Conservation (phyloP, 495 filamentous ascomycete species). For the Oidiodendron maius region DNA sequence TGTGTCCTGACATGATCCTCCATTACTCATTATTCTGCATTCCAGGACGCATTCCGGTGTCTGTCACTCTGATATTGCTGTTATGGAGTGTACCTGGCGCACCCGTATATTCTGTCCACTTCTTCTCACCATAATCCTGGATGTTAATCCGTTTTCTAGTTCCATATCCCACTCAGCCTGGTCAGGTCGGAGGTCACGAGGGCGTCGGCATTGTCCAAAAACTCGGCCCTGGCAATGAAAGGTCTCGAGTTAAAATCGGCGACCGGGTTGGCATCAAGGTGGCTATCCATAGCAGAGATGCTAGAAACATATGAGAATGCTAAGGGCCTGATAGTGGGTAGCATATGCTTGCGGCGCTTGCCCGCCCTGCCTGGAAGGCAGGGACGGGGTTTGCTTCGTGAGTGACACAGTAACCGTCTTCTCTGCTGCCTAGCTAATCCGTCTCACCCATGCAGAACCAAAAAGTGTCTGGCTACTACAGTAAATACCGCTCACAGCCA, state of each 20-base stretch:
- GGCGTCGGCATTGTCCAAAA: constrained; percentile 56
- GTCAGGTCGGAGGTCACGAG: constrained; percentile 64
- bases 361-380: constrained; percentile 47
- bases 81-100: constrained; percentile 48
- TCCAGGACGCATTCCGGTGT: constrained; percentile 61
- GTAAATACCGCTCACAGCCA: constrained; percentile 5
- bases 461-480: constrained; percentile 44
- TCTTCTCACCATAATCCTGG: not conserved
- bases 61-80: constrained; percentile 60
- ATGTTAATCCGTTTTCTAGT: constrained; percentile 24
- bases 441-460: constrained; percentile 27
- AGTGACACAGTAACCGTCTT: constrained; percentile 10
- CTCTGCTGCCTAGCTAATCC: constrained; percentile 2
- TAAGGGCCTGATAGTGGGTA: constrained; percentile 31
- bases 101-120: constrained; percentile 18
- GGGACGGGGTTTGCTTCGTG: constrained; percentile 51
- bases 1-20: too few relatives aligned
- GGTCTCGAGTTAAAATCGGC: constrained; percentile 52
- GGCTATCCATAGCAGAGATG: not conserved
- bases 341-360: constrained; percentile 32
- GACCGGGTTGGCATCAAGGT: constrained; percentile 58
- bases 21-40: not conserved
- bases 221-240: constrained; percentile 49
- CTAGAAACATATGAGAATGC: not conserved
- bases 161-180: constrained; percentile 55